Percentiles rank a stretch among this genome's conserved stretches.
Conservation (phyloP, 805 yeast genomes). For the Wickerhamomyces bovis region DNA sequence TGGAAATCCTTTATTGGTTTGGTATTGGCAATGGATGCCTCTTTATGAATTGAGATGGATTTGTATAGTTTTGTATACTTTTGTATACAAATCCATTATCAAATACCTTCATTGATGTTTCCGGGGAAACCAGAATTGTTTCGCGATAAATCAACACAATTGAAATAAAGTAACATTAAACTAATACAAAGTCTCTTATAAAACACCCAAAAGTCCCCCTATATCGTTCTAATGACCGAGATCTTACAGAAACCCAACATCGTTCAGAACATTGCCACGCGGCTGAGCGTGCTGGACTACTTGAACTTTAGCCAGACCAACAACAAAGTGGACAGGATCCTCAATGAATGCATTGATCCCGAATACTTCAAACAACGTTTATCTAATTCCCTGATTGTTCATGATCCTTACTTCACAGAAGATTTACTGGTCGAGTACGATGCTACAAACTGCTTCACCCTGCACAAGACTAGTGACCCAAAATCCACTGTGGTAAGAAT, state of each 20-base stretch:
- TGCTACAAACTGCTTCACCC: slow-evolving; percentile 9
- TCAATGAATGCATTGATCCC: slow-evolving; percentile 4
- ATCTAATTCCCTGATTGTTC: slow-evolving; percentile 7
- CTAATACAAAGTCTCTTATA: too few relatives aligned
- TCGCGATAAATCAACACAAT: too few relatives aligned
- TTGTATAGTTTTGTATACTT: too few relatives aligned
- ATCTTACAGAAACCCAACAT: background rate
- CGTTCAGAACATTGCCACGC: slow-evolving; percentile 8
- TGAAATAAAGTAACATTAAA: too few relatives aligned
- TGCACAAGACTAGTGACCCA: slow-evolving; percentile 17
- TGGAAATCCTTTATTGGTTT: slow-evolving; percentile 35
- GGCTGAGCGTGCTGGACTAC: slow-evolving; percentile 17
- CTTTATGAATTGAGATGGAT: too few relatives aligned
- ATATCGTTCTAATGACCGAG: background rate
- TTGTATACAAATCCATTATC: too few relatives aligned
- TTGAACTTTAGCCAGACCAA: slow-evolving; percentile 9
- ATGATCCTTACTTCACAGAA: slow-evolving; percentile 9
- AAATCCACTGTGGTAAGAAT: slow-evolving; percentile 11
- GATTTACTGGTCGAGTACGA: slow-evolving; percentile 17
- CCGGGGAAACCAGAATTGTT: too few relatives aligned
- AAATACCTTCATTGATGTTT: too few relatives aligned
- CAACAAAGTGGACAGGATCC: slow-evolving; percentile 3
- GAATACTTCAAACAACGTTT: slow-evolving; percentile 15
- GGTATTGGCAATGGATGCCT: too few relatives aligned
- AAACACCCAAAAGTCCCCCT: too few relatives aligned